Evolutionary conservation across 139 green algal genomes (phyloP), one percentile per base, ranked within the genome.

Genomic region (Diplosphaera chodatii): DNA sequence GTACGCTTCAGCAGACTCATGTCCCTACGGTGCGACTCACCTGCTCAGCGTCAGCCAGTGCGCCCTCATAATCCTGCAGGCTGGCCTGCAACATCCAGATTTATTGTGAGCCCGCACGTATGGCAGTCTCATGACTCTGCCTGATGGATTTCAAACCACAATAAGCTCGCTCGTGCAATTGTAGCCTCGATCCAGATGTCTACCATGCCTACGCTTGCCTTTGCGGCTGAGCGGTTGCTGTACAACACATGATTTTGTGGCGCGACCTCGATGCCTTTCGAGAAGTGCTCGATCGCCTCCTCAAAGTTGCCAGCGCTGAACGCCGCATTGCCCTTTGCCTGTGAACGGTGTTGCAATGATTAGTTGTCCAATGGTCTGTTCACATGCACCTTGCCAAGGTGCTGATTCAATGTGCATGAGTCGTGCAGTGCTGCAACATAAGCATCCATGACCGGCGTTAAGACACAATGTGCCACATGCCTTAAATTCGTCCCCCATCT

Each of bases 191-290:
- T 18, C 25, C 8, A 32, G 15, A 10, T 29, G 5, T 5, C 10
- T 65, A 32, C 56, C 56, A 28, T 23, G 40, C 25, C 13, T n/a
- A 59, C 25, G 48, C 74, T 30, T 66, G 93, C 89, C 67, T 91
- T 55, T 22, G 87, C 78, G 10, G 94, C 95, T 1, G 88, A 96
- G 16, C 93, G 81, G 81, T 99, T 99, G 83, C 83, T 94, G 84
- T 91, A 98, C 3, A 98, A 85, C 6, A 98, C 93, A 69, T 98
- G 94, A 77, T 98, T 98, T 32, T 13, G 77, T 4, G 87, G 80
- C 64, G 94, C 91, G 0, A 95, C 56, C 16, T 80, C 85, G 20
- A 97, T 96, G 1, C 86, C 92, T 32, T 90, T 55, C 1, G 82
- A 83, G 74, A 98, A 99, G 72, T 85, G 80, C 20, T 91, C 73